Evolutionary conservation across 202 grass and related monocot species (phyloP), one percentile per base, ranked within the genome.

Genomic region (Eragrostis tef): DNA sequence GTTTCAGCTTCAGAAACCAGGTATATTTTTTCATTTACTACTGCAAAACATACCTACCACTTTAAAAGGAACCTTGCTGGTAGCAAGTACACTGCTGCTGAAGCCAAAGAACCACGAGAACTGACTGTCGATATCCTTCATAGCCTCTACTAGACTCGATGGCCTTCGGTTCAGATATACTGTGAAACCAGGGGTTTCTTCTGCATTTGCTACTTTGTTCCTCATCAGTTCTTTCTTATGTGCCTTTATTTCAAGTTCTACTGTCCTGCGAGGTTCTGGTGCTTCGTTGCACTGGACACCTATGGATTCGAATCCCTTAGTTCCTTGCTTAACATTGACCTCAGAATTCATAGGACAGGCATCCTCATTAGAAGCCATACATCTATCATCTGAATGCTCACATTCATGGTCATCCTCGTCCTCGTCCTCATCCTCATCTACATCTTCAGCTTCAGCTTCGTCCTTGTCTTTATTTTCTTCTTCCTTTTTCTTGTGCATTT

Each of bases 181-280:
- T 11, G 83, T 99, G 79, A 96, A 99, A 87, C 90, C 96, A 11
- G 90, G 93, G 27, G 89, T 96, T 80, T 93, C 87, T 83, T 93
- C 85, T 82, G 80, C 86, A 64, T 88, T 79, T 84, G 85, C 77
- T 84, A 88, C 75, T 86, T 81, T 90, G 60, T 86, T 91, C 71
- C 83, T 83, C 59, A 80, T 71, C 78, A 90, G 73, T 59, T 87
- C 89, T 71, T 95, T 91, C 83, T 93, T 92, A 51, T 95, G 83
- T 74, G 78, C 73, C 78, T 90, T 93, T 52, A 91, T 83, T 31
- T 89, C 81, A 51, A 93, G 67, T 79, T 91, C 84, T 78, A 79
- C 75, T 52, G 46, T 80, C 56, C 83, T 92, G 68, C 7, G 70
- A 43, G 83, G 71, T 77, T 92, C 84, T 45, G 80, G 77, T 68